A percentile compares a stretch with the other conserved stretches of the same genome.
Conservation (phyloP, 2,329 filamentous ascomycete species). For the Pyrenochaeta sp. region DNA sequence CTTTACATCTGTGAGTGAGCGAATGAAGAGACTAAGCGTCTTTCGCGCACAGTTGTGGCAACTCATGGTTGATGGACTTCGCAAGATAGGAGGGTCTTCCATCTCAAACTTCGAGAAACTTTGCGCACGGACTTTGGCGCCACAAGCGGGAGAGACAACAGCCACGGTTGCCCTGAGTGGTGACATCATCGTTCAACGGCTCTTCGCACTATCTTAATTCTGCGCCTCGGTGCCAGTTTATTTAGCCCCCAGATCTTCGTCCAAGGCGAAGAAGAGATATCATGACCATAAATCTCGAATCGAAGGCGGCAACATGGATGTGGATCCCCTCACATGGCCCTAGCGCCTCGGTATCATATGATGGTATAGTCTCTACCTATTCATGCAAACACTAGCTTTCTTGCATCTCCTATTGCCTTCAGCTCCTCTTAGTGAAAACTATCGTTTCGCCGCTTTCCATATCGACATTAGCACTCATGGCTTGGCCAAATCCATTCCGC, state of each 20-base stretch:
- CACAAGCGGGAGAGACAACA: background rate
- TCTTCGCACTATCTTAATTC: background rate
- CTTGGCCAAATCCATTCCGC: constrained; percentile 54
- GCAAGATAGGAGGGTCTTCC: constrained; percentile 1
- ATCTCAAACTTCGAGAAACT: constrained; percentile 12
- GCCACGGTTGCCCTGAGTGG: constrained; percentile 2
- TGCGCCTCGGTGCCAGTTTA: background rate
- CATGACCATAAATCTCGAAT: constrained; percentile 8
- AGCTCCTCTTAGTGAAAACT: background rate
- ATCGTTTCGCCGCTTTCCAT: background rate
- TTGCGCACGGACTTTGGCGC: constrained; percentile 17
- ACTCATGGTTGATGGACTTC: constrained; percentile 30
- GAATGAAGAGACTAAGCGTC: constrained; percentile 32
- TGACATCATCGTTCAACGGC: constrained; percentile 18
- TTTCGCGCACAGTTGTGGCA: constrained; percentile 36
- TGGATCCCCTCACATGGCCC: constrained; percentile 17
- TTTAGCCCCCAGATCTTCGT: background rate
- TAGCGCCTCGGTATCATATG: constrained; percentile 44
- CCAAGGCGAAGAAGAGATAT: background rate
- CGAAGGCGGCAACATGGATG: constrained; percentile 21
- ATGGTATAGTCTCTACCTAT: constrained; percentile 18
- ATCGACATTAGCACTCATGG: constrained; percentile 42
- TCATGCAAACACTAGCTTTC: background rate
- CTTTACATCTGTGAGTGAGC: constrained; percentile 19
- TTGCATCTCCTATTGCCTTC: background rate